Percentiles rank a stretch among this genome's conserved stretches.
Conservation (phyloP, 805 yeast species). For the Blastobotrys attinorum region DNA sequence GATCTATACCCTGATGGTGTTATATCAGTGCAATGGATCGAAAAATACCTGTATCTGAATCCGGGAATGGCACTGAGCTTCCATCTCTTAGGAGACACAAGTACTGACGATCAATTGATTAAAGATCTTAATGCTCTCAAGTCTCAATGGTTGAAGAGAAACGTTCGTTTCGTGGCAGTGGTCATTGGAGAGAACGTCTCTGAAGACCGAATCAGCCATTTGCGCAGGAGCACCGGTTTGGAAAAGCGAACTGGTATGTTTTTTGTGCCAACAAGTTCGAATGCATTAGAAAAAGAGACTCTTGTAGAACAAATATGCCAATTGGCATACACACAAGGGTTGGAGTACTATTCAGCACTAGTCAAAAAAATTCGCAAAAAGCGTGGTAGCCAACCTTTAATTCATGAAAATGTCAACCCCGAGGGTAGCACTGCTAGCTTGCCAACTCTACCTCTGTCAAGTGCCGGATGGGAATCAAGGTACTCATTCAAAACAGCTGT, state of each 20-base stretch:
- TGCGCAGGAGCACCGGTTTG: constrained; percentile 38
- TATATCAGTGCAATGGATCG: constrained; percentile 43
- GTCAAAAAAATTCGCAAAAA: constrained; percentile 37
- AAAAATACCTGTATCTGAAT: constrained; percentile 39
- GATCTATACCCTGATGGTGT: constrained; percentile 36
- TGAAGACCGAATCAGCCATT: constrained; percentile 28
- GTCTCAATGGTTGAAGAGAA: constrained; percentile 10
- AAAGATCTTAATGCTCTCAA: constrained; percentile 17
- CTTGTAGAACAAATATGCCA: constrained; percentile 35
- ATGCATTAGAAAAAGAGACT: constrained; percentile 32
- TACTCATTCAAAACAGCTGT: constrained; percentile 45
- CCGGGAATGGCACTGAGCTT: constrained; percentile 44
- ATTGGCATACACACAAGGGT: constrained; percentile 33
- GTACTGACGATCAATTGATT: constrained; percentile 22
- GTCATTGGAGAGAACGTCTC: constrained; percentile 12
- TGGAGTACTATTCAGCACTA: constrained; percentile 37
- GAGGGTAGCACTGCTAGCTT: constrained; percentile 7
- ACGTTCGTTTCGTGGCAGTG: constrained; percentile 17
- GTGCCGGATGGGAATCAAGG: constrained; percentile 41
- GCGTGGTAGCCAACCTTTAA: constrained; percentile 21
- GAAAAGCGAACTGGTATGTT: constrained; percentile 39
- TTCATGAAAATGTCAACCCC: background rate
- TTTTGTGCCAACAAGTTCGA: constrained; percentile 35
- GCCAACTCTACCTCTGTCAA: constrained; percentile 19
- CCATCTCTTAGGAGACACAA: constrained; percentile 24